phyloP scores from a whole-genome alignment of 768 basidiomycete genomes.

The Termitomyces sp. region DNA sequence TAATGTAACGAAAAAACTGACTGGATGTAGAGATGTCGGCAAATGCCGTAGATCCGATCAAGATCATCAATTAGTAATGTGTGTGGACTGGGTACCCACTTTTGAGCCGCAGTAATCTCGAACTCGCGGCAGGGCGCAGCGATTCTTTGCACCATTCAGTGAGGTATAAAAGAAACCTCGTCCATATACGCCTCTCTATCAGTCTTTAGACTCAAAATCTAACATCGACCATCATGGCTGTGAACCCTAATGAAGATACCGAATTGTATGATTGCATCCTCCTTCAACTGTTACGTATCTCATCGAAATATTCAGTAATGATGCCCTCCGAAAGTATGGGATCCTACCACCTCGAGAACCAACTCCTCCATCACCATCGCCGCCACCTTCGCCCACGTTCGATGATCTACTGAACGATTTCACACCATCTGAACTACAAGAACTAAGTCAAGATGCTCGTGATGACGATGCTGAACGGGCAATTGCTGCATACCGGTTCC shows the following conservation, averaged over 20 bases:
- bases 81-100: too few species aligned
- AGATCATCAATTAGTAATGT: too few species aligned
- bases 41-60: too few species aligned
- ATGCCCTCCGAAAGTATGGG: constrained; percentile 88
- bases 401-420: constrained; percentile 65
- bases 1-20: too few species aligned
- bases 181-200: neutral
- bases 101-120: neutral
- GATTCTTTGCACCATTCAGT: neutral
- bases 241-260: constrained; percentile 89
- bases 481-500: constrained; percentile 61
- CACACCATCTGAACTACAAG: constrained; percentile 57
- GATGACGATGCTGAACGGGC: constrained; percentile 77
- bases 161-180: neutral
- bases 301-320: constrained; percentile 60
- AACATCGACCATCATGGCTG: constrained; percentile 41
- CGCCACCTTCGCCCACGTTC: constrained; percentile 73
- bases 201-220: neutral
- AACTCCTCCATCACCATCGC: constrained; percentile 74
- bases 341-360: constrained; percentile 77
- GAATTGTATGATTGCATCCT: constrained; percentile 73
- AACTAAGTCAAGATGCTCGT: constrained; percentile 66
- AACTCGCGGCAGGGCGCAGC: neutral
- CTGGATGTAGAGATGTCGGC: too few species aligned
- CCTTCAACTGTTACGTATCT: neutral